These are phyloP conservation scores for Obelidium mucronatum DNA, from an alignment of 192 early-diverging fungal species.

Conservation along the genomic window DNA sequence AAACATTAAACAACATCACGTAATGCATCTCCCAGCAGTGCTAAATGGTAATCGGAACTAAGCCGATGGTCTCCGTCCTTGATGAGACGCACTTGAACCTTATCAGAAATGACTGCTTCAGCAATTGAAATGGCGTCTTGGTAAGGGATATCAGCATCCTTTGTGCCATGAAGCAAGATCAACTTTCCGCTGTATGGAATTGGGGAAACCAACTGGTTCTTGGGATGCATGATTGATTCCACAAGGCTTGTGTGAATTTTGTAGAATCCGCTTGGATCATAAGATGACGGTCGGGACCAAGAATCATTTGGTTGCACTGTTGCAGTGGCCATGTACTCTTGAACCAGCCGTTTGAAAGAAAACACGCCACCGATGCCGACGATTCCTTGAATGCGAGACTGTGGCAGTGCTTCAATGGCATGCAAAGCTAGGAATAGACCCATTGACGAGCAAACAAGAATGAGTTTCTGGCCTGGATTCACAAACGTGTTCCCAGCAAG, in stretches of 20 bases:
- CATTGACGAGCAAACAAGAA: constrained; percentile 8
- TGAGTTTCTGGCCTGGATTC: neutral
- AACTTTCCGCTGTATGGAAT: neutral
- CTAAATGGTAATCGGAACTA: neutral
- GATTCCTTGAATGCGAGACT: neutral
- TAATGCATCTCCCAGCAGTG: neutral
- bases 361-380: constrained; percentile 6
- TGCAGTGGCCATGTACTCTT: neutral
- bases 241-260: neutral
- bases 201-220: neutral
- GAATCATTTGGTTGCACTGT: neutral
- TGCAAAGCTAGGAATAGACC: neutral
- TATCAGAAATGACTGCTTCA: neutral
- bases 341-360: neutral
- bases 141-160: constrained; percentile 2
- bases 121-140: neutral
- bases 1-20: neutral
- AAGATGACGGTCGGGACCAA: constrained; percentile 7
- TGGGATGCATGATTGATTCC: neutral
- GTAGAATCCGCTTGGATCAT: constrained; percentile 9
- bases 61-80: constrained; percentile 20
- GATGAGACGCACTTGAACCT: constrained; percentile 1
- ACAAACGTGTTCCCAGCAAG: neutral
- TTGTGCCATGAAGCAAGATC: constrained; percentile 11
- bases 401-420: neutral